Conservation (phyloP, 2,329 filamentous ascomycete species). For the Xylariaceae sp. region DNA sequence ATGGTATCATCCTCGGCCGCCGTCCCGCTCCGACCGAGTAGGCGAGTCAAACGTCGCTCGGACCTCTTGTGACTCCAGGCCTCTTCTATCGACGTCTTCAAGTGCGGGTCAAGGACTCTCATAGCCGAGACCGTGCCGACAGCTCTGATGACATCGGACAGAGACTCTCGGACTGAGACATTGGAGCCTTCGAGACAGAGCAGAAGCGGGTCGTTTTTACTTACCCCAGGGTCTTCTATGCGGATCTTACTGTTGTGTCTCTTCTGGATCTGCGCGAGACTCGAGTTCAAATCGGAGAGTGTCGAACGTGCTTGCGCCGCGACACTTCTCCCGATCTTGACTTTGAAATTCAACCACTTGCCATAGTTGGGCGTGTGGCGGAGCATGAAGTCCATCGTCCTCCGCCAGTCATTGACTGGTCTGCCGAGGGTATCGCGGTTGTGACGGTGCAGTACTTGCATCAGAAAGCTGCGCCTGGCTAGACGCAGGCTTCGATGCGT, state of each 20-base stretch:
- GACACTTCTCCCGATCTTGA: conserved; percentile 25
- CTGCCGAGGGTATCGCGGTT: conserved; percentile 10
- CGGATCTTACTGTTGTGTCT: conserved; percentile 25
- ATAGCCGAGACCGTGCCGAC: conserved; percentile 26
- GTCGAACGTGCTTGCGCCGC: conserved; percentile 22
- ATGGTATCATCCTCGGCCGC: conserved; percentile 19
- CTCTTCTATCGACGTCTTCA: conserved; percentile 17
- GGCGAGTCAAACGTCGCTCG: conserved; percentile 11
- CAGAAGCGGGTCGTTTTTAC: conserved; percentile 18
- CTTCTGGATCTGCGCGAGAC: conserved; percentile 23
- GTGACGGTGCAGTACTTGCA: conserved; percentile 21
- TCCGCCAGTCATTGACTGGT: conserved; percentile 17
- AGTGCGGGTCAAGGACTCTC: conserved; percentile 21
- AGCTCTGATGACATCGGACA: conserved; percentile 26
- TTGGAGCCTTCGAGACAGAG: conserved; percentile 28
- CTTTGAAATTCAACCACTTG: conserved; percentile 25
- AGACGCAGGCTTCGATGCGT: conserved; percentile 21
- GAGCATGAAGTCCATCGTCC: conserved; percentile 25
- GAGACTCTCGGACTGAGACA: conserved; percentile 23
- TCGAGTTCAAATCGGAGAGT: conserved; percentile 24
- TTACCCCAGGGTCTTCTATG: conserved; percentile 18
- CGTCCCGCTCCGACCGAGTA: conserved; percentile 16
- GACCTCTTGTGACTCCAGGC: conserved; percentile 12
- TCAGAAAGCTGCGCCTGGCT: conserved; percentile 18
- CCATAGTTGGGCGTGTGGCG: conserved; percentile 25